Conservation (phyloP, 2,329 filamentous ascomycete genomes). For the Bipolaris bicolor region DNA sequence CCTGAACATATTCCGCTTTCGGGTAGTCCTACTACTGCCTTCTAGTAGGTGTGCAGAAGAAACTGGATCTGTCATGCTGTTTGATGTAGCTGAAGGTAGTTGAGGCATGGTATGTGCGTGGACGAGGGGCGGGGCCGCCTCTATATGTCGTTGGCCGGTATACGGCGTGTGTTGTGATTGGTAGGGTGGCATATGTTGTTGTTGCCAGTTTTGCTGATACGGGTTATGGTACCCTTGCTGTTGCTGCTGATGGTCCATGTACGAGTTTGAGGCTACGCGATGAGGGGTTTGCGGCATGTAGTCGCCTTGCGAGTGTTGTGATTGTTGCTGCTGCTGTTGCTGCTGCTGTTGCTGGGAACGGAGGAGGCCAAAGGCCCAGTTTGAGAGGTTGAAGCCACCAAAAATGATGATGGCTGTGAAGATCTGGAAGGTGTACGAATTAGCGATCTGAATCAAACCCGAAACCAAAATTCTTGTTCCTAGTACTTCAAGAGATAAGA, state of each 20-base stretch:
- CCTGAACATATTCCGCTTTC: constrained; percentile 29
- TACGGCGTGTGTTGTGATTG: constrained; percentile 21
- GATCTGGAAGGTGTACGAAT: constrained; percentile 46
- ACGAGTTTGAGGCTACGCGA: constrained; percentile 20
- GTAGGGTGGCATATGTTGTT: constrained; percentile 10
- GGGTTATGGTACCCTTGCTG: constrained; percentile 22
- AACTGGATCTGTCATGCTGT: neutral
- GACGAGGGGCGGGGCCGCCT: constrained; percentile 27
- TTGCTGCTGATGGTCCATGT: constrained; percentile 27
- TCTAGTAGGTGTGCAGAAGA: constrained; percentile 14
- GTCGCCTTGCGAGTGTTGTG: constrained; percentile 22
- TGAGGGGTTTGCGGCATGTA: constrained; percentile 43
- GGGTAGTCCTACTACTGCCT: constrained; percentile 24
- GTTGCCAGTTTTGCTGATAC: constrained; percentile 26
- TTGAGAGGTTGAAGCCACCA: constrained; percentile 62
- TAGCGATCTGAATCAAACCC: constrained; percentile 6
- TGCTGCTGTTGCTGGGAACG: constrained; percentile 39
- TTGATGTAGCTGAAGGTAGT: constrained; percentile 17
- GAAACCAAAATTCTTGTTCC: neutral
- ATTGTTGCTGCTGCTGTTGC: constrained; percentile 13
- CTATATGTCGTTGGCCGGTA: constrained; percentile 20
- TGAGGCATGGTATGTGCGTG: constrained; percentile 41
- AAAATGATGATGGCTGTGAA: constrained; percentile 57
- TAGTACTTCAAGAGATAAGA: neutral
- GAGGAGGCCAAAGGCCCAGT: constrained; percentile 65